Base-by-base conservation (phyloP, 164 flowering plant genomes). In the Berberis thunbergii region DNA sequence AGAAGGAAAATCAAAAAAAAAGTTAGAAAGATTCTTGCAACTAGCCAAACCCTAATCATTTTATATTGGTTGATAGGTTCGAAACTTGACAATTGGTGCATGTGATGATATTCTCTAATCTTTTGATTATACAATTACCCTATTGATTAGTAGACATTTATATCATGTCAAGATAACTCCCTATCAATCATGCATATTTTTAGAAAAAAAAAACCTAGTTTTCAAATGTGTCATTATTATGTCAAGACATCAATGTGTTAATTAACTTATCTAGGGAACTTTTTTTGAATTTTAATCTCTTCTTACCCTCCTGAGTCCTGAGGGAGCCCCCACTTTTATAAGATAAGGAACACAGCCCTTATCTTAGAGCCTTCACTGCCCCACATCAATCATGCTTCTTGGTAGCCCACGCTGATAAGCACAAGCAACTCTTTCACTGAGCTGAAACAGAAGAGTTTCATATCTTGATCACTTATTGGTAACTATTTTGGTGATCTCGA, bases 1-100 rank as follows among this genome's bases (percentile, higher is more conserved):
- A 41, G 41, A 40, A 57, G 7, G 45, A 42, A 56, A 41, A 38
- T 26, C 2, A 52, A 52, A 52, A 48, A 10, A 41, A 41, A 57
- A 42, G 38, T 3, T 13, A 4, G 42, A 60, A 11, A 57, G 55
- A 58, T 49, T 49, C 53, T n/a, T 45, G 48, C 72, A 64, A 64
- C 43, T 59, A 64, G 72, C 63, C 26, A 6, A 42, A 41, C 13
- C 45, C 6, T 7, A 49, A 57, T 42, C 56, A 39, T 58, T 49
- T 63, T 52, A 63, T 56, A 63, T 57, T 63, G 0, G 52, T 38
- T 54, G 60, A 62, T 67, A 39, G n/a, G 13, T 41, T 61, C 57
- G 55, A 46, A 67, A 54, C 54, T 54, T 46, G 60, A 59, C 67
- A 64, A 64, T 26, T 40, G 43, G 55, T 10, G 6, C 41, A 43